These are phyloP conservation scores for Fusarium sp. DNA, from an alignment of 2,329 filamentous ascomycete species.

Conservation along the genomic window DNA sequence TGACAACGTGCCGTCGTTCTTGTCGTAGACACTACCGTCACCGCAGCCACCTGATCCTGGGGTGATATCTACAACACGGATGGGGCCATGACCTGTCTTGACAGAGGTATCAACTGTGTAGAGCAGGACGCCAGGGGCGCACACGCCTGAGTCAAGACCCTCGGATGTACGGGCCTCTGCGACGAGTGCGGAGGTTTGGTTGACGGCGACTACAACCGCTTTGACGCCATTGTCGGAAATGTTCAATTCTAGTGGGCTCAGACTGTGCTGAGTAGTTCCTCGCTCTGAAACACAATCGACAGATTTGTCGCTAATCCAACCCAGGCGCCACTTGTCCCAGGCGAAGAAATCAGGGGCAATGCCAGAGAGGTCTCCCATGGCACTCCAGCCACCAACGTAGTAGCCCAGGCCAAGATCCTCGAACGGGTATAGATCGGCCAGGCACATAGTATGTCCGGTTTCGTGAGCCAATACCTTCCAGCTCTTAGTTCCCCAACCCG, in stretches of 20 bases:
- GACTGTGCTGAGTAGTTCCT: constrained; percentile 43
- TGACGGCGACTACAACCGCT: constrained; percentile 23
- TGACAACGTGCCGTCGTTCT: constrained; percentile 49
- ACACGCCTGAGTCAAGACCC: constrained; percentile 42
- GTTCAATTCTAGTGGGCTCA: constrained; percentile 12
- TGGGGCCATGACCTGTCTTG: constrained; percentile 45
- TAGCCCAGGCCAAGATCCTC: constrained; percentile 35
- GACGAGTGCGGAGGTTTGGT: constrained; percentile 42
- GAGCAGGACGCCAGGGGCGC: constrained; percentile 48
- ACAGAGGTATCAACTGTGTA: constrained; percentile 48
- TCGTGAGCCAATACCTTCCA: constrained; percentile 49
- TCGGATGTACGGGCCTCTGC: constrained; percentile 45
- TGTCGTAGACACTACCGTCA: constrained; percentile 27
- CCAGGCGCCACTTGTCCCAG: constrained; percentile 54
- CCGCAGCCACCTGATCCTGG: constrained; percentile 44
- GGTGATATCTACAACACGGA: constrained; percentile 48
- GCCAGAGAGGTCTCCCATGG: constrained; percentile 51
- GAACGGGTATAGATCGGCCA: constrained; percentile 51
- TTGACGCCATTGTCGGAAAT: constrained; percentile 1
- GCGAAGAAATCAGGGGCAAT: constrained; percentile 51
- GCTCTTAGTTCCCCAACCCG: constrained; percentile 45
- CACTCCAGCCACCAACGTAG: constrained; percentile 52
- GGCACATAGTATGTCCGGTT: constrained; percentile 52
- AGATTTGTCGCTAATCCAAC: constrained; percentile 49
- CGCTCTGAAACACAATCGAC: constrained; percentile 47